Evolutionary conservation across 2,329 filamentous ascomycete species (phyloP), one percentile per base, ranked within the genome.

Genomic region (Cytospora paraplurivora): DNA sequence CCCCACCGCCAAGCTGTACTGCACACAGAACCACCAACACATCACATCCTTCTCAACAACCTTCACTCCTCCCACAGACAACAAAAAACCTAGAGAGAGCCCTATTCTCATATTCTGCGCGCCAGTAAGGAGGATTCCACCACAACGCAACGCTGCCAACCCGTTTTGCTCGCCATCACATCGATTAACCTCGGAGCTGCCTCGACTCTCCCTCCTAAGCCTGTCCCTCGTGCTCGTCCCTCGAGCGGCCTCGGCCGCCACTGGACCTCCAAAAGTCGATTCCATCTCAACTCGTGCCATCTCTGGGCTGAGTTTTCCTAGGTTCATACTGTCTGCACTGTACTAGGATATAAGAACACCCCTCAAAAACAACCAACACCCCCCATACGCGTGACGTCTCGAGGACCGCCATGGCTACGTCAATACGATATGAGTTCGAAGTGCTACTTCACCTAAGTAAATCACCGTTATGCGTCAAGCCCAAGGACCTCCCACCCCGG

Each of bases 391-490:
- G 32, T 38, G 19, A 38, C 10, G 27, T 27, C 56, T 54, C 62
- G 34, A 50, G 60, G 38, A 54, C 49, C 58, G 53, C 50, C 64
- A 61, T 59, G 57, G 49, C 56, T 50, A 85, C 85, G 82, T 78
- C 81, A 73, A 75, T 81, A 72, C 85, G 86, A 81, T 97, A 97
- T 76, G 85, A 90, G 67, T 82, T 85, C 76, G 91, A 93, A 68
- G 84, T 90, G 77, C 82, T 98, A 70, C 81, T 92, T 71, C 82
- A 84, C 75, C 81, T 98, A 72, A 86, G 89, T 77, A 82, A 89
- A 65, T 97, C 94, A 68, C 93, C 93, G 68, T 82, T 97, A 75
- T 93, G 93, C 72, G 80, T 84, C 70, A 96, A 91, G 77, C 94
- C 94, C 54, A 81, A 88, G 67, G 85, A 83, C 68, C 83, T 97